A percentile compares a stretch with the other conserved stretches of the same genome.
phyloP scores from a whole-genome alignment of 2,329 filamentous ascomycete species.

The Fusarium avenaceum region DNA sequence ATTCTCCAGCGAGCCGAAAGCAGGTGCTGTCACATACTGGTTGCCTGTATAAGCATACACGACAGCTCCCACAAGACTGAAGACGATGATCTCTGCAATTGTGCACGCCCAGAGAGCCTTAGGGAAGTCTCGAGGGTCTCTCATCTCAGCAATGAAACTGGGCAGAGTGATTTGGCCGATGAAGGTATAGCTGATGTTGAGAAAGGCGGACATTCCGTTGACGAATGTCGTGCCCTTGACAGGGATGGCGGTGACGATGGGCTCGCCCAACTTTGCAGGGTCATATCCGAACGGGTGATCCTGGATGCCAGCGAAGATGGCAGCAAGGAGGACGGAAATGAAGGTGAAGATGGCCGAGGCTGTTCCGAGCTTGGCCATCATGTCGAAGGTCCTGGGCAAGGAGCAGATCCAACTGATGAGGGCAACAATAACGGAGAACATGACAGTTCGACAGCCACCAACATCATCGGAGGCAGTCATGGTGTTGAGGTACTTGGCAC shows the following conservation, averaged over 20 bases:
- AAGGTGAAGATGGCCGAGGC: constrained; percentile 90
- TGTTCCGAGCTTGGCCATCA: constrained; percentile 83
- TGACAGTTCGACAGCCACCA: constrained; percentile 79
- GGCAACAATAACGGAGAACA: constrained; percentile 80
- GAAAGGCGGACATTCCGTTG: constrained; percentile 84
- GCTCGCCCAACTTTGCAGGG: constrained; percentile 67
- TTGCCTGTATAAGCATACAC: constrained; percentile 91
- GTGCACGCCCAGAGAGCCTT: constrained; percentile 94
- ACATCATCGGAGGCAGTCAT: constrained; percentile 78
- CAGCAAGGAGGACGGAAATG: constrained; percentile 85
- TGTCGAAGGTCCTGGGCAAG: constrained; percentile 85
- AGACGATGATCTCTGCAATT: constrained; percentile 87
- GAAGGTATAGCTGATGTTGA: constrained; percentile 97
- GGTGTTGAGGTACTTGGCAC: constrained; percentile 90
- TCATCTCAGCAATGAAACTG: constrained; percentile 97
- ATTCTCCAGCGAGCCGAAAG: constrained; percentile 85
- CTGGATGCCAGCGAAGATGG: constrained; percentile 85
- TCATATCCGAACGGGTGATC: constrained; percentile 77
- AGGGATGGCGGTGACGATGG: constrained; percentile 77
- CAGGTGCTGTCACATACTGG: constrained; percentile 88
- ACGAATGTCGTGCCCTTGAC: constrained; percentile 82
- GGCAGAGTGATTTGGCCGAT: constrained; percentile 95
- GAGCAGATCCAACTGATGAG: constrained; percentile 83
- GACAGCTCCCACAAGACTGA: constrained; percentile 83
- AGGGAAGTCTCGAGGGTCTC: constrained; percentile 80